These are phyloP conservation scores for Knufia fluminis DNA, from an alignment of 2,329 filamentous ascomycete genomes.

Conservation along the genomic window DNA sequence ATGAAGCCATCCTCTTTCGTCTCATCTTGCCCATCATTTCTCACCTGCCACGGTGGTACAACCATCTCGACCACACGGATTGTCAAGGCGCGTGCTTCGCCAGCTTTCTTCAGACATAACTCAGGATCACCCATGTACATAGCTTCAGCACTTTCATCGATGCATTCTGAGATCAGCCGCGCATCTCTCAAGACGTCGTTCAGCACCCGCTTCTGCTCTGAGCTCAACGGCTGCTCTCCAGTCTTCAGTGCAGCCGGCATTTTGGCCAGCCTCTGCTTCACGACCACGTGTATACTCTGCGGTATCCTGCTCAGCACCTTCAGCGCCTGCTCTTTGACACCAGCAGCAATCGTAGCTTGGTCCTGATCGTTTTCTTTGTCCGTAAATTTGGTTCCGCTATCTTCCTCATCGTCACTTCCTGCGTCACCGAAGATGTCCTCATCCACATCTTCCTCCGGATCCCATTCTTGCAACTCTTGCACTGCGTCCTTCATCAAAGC, in stretches of 20 bases:
- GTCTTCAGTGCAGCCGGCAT: conserved; percentile 9
- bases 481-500: conserved; percentile 73
- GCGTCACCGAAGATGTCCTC: conserved; percentile 23
- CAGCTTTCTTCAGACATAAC: conserved; percentile 21
- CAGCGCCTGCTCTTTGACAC: conserved; percentile 34
- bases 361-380: conserved; percentile 15
- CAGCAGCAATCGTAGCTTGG: conserved; percentile 29
- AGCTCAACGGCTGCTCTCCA: neutral
- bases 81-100: conserved; percentile 19
- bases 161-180: conserved; percentile 31
- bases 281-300: conserved; percentile 36
- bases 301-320: conserved; percentile 36
- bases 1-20: conserved; percentile 28
- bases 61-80: conserved; percentile 21
- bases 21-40: neutral
- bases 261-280: conserved; percentile 33
- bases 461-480: conserved; percentile 81
- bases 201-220: conserved; percentile 24
- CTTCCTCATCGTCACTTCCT: conserved; percentile 16
- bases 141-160: conserved; percentile 39
- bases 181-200: conserved; percentile 29
- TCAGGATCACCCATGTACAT: conserved; percentile 35
- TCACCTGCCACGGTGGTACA: conserved; percentile 7
- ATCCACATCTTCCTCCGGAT: conserved; percentile 56
- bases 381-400: conserved; percentile 7